Evolutionary conservation across 176 grass and related monocot genomes (phyloP), one percentile per base, ranked within the genome.

Genomic region (Cymbopogon citratus): DNA sequence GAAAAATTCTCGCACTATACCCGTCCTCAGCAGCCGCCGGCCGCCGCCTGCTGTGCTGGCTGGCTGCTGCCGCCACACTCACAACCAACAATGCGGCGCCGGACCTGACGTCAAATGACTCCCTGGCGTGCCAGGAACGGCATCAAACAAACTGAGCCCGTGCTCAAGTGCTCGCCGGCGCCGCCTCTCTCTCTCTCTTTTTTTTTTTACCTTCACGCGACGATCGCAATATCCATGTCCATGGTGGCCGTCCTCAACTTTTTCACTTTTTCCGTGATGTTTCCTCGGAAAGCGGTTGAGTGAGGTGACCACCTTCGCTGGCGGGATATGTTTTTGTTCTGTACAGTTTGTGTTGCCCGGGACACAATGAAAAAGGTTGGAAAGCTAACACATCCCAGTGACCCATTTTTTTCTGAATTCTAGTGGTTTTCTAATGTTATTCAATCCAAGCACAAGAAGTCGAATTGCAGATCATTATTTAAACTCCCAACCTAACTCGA

Each of bases 111-210:
- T 67, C 67, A 57, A 15, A 51, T 67, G 43, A 74, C 27, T 69
- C 52, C 43, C 63, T 75, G 73, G 16, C 71, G 63, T 75, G 41
- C 38, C 33, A 85, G 11, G 11, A 71, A 71, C 14, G 31, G 31
- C 41, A 16, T 76, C 52, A 80, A 76, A 11, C 64, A 12, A 31
- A 5, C 5, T 74, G 9, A n/a, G n/a, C n/a, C n/a, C 9, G 28
- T 63, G 9, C 9, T 46, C 71, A 14, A 60, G 26, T 34, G 46
- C 41, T 39, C 44, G 26, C 16, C 74, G 43, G 28, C 44, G 26
- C 16, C 74, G 43, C 76, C 41, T 80, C 87, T 65, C 23, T 52
- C 66, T 38, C 64, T 39, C 41, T 80, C 87, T 65, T 16, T 52
- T 56, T 38, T 74, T 39, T 31, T 39, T 69, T 11, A 29, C 26